Percentiles rank a stretch among this genome's conserved stretches.
Evolutionary conservation across 202 grass and related monocot genomes (phyloP).

Genomic region (Carex sylvatica): DNA sequence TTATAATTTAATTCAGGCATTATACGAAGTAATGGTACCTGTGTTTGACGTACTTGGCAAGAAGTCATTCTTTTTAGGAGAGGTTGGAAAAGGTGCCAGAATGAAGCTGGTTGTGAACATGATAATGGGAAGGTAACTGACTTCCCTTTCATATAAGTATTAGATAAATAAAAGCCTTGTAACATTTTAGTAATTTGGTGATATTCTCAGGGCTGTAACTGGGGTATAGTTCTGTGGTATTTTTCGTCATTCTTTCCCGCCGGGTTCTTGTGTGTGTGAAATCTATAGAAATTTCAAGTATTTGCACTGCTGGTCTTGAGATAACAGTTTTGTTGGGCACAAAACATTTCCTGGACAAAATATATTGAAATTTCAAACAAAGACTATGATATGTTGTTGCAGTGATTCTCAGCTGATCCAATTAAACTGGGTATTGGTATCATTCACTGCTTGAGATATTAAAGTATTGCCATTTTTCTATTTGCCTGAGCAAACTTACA

Average conservation of each 20-base stretch:
- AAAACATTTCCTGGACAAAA: not conserved
- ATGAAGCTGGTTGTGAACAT: slow-evolving; percentile 98
- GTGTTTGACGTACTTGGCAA: slow-evolving; percentile 83
- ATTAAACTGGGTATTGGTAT: not conserved
- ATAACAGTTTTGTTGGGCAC: not conserved
- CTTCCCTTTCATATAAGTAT: not conserved
- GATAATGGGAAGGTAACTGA: slow-evolving; percentile 90
- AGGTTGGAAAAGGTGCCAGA: slow-evolving; percentile 92
- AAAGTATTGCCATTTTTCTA: not conserved
- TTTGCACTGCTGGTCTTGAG: not conserved
- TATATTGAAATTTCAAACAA: not conserved
- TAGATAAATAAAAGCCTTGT: not conserved
- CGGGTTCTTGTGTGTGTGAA: not conserved
- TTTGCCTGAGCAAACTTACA: not conserved
- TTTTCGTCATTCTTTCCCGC: not conserved
- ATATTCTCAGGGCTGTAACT: not conserved
- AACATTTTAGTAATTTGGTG: not conserved
- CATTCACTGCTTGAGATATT: not conserved
- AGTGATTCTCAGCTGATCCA: slow-evolving; percentile 18
- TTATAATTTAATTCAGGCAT: slow-evolving; percentile 39
- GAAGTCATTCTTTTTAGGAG: slow-evolving; percentile 87
- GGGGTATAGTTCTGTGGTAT: not conserved
- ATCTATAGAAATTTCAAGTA: not conserved
- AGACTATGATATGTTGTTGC: not conserved
- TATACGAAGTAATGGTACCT: slow-evolving; percentile 84